Conservation (phyloP, 768 basidiomycete species). For the Russula griseocarnosa region DNA sequence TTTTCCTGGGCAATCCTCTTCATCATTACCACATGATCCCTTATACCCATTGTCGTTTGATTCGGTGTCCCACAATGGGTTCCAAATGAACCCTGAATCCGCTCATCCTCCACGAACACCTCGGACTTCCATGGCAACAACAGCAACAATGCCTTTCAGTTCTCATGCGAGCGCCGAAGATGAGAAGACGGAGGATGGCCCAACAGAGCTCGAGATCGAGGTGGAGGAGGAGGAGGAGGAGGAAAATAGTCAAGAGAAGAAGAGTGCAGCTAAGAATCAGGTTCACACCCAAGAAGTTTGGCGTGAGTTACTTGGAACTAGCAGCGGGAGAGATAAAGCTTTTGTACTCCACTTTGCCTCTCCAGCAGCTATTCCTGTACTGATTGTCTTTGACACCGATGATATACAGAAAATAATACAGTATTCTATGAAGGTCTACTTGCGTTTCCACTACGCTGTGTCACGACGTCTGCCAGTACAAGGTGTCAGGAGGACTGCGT, state of each 20-base stretch:
- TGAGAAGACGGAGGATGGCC: slow-evolving; percentile 34
- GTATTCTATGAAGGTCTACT: slow-evolving; percentile 71
- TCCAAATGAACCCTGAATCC: slow-evolving; percentile 80
- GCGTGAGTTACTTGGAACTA: slow-evolving; percentile 74
- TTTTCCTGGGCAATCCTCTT: slow-evolving; percentile 50
- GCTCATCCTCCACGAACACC: slow-evolving; percentile 77
- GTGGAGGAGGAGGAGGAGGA: slow-evolving; percentile 37
- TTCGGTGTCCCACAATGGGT: slow-evolving; percentile 40
- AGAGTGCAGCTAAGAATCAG: slow-evolving; percentile 38
- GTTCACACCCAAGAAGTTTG: slow-evolving; percentile 67
- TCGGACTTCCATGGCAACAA: slow-evolving; percentile 45
- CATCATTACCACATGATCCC: slow-evolving; percentile 45
- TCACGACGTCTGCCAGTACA: slow-evolving; percentile 47
- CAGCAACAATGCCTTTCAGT: slow-evolving; percentile 27
- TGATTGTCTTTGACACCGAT: neutral
- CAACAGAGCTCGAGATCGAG: slow-evolving; percentile 31
- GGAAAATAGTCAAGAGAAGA: slow-evolving; percentile 32
- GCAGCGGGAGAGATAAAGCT: slow-evolving; percentile 78
- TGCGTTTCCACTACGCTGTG: slow-evolving; percentile 61
- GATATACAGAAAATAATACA: slow-evolving; percentile 74
- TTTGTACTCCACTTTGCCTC: slow-evolving; percentile 52
- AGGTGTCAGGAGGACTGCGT: slow-evolving; percentile 43
- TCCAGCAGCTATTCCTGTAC: slow-evolving; percentile 1
- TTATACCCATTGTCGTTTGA: slow-evolving; percentile 58
- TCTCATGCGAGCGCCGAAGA: slow-evolving; percentile 42